Percentiles rank a stretch among this genome's conserved stretches.
These are phyloP conservation scores for Boletus rubropictus DNA, from an alignment of 768 basidiomycete species.

Conservation along the genomic window DNA sequence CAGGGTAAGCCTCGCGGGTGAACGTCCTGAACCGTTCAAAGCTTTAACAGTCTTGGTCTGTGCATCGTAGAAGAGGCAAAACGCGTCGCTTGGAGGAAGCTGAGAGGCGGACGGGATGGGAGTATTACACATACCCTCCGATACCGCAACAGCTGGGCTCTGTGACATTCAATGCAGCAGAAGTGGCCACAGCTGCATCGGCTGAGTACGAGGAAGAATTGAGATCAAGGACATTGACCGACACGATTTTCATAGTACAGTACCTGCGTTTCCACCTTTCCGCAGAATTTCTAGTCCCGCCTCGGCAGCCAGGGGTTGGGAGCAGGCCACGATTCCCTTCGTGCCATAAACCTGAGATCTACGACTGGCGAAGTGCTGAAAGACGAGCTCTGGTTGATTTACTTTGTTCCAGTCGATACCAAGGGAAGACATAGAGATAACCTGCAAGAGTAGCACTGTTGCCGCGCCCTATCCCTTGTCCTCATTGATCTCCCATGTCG, in stretches of 20 bases:
- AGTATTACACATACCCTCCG: constrained; percentile 56
- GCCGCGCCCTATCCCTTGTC: too few relatives aligned
- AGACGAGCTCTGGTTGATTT: constrained; percentile 56
- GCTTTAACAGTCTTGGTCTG: constrained; percentile 77
- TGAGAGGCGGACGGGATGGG: constrained; percentile 9
- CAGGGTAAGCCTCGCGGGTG: constrained; percentile 74
- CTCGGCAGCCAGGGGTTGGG: constrained; percentile 87
- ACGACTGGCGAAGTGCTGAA: constrained; percentile 75
- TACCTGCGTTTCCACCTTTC: constrained; percentile 94
- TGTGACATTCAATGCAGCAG: constrained; percentile 88
- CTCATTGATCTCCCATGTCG: constrained; percentile 38
- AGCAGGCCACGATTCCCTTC: constrained; percentile 82
- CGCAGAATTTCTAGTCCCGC: constrained; percentile 89
- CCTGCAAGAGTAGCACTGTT: background rate
- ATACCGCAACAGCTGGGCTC: constrained; percentile 89
- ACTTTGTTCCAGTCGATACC: constrained; percentile 56
- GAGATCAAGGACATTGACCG: background rate
- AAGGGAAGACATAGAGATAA: constrained; percentile 23
- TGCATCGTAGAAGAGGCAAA: constrained; percentile 90
- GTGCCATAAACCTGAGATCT: constrained; percentile 82
- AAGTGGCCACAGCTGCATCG: constrained; percentile 91
- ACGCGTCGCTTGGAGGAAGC: constrained; percentile 59
- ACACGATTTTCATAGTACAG: constrained; percentile 38
- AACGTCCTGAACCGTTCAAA: constrained; percentile 87
- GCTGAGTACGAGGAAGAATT: constrained; percentile 37